phyloP scores from a whole-genome alignment of 2,329 filamentous ascomycete species.

The Pseudopithomyces maydicus region DNA sequence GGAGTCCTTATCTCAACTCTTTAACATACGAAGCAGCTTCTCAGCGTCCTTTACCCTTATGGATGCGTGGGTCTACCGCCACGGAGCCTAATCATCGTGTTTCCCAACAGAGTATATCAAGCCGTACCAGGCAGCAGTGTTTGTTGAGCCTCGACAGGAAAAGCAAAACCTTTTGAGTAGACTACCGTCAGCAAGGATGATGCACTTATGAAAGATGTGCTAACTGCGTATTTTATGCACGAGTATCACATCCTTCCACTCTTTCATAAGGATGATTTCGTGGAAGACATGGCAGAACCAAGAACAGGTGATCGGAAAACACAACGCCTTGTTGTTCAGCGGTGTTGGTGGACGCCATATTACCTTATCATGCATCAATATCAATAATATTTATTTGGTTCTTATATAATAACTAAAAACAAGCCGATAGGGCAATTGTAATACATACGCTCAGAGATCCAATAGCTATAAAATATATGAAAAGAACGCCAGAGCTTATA shows the following conservation, averaged over 20 bases:
- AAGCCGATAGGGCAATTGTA: no score
- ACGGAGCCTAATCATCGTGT: not conserved
- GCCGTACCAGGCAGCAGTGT: not conserved
- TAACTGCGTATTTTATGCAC: not conserved
- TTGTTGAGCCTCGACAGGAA: not conserved
- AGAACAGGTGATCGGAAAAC: no score
- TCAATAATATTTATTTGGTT: no score
- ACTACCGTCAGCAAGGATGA: not conserved
- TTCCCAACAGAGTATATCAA: not conserved
- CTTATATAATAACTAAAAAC: no score
- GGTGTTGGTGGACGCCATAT: no score
- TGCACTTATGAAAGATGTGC: not conserved
- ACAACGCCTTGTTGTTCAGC: no score
- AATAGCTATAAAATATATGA: no score
- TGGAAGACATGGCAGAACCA: no score
- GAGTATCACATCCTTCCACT: not conserved
- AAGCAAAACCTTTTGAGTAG: not conserved
- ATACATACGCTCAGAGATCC: no score
- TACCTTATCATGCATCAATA: no score
- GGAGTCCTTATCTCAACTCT: slow-evolving; percentile 4
- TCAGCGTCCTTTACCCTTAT: not conserved
- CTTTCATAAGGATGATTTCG: no score
- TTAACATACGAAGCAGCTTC: slow-evolving; percentile 5
- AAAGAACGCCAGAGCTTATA: no score
- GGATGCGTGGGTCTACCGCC: not conserved